Percentiles rank a stretch among this genome's conserved stretches.
phyloP scores from a whole-genome alignment of 139 green algal genomes.

The Closterium sp. region DNA sequence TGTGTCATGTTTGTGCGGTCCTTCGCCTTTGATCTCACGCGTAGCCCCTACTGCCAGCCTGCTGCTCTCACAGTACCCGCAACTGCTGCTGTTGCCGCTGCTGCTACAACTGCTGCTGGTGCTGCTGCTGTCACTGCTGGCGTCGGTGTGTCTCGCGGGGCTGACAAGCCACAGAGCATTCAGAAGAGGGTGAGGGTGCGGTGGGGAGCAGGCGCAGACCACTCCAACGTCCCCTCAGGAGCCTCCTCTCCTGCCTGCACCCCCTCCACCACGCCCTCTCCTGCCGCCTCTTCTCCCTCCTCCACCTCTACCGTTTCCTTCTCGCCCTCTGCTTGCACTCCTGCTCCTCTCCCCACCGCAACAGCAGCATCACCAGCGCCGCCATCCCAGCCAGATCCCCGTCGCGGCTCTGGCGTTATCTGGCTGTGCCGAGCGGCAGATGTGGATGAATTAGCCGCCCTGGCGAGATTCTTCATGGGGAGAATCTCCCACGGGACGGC shows the following conservation, averaged over 20 bases:
- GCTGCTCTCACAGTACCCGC: no score
- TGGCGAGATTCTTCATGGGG: neutral
- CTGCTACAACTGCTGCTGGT: neutral
- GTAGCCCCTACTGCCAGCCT: neutral
- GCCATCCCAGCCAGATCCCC: neutral
- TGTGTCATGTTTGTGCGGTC: neutral
- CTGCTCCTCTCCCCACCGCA: neutral
- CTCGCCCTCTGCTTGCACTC: neutral
- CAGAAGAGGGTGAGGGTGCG: neutral
- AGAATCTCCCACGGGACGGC: neutral
- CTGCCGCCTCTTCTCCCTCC: neutral
- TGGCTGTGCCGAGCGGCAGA: neutral
- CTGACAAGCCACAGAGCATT: neutral
- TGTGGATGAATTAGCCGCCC: neutral
- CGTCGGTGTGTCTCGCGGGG: no score
- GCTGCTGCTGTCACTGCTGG: neutral
- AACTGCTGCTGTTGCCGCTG: neutral
- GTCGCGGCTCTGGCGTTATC: neutral
- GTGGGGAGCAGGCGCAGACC: neutral
- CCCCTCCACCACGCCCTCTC: neutral
- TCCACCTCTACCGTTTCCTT: neutral
- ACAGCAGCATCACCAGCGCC: neutral
- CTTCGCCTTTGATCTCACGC: neutral
- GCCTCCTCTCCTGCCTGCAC: neutral
- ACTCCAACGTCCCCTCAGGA: neutral